These are phyloP conservation scores for Botrytis hyacinthi DNA, from an alignment of 2,329 filamentous ascomycete genomes.

Conservation along the genomic window DNA sequence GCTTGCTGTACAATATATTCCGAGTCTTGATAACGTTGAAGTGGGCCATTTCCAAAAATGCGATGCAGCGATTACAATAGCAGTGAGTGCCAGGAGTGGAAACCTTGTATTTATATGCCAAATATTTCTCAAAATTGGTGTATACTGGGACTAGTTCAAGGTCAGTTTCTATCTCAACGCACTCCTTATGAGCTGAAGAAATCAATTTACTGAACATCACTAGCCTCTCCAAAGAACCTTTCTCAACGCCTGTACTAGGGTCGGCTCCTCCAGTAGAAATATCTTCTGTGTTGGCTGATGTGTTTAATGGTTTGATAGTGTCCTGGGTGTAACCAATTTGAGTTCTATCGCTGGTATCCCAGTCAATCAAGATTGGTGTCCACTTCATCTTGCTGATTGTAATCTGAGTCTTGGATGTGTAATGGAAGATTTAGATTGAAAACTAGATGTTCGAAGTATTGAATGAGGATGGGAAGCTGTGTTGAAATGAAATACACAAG, in stretches of 20 bases:
- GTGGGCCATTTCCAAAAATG: neutral
- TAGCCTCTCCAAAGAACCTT: neutral
- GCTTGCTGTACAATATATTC: neutral
- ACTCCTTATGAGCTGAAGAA: neutral
- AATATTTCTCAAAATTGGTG: neutral
- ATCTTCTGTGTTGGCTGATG: neutral
- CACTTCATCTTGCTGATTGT: neutral
- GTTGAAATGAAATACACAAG: neutral
- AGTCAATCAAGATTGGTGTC: neutral
- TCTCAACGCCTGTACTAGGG: fast-evolving
- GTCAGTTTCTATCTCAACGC: neutral
- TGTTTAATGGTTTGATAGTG: neutral
- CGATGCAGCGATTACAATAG: neutral
- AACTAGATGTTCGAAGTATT: neutral
- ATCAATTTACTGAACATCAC: neutral
- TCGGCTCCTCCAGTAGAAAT: neutral
- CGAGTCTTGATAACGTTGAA: neutral
- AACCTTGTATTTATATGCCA: neutral
- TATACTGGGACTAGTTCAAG: neutral
- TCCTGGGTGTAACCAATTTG: neutral
- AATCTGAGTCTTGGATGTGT: neutral
- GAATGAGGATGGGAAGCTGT: neutral
- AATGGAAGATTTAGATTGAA: neutral
- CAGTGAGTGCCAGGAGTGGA: neutral
- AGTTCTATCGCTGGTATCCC: neutral